Conservation (phyloP, 139 green algal species). For the Zygnema cylindricum region DNA sequence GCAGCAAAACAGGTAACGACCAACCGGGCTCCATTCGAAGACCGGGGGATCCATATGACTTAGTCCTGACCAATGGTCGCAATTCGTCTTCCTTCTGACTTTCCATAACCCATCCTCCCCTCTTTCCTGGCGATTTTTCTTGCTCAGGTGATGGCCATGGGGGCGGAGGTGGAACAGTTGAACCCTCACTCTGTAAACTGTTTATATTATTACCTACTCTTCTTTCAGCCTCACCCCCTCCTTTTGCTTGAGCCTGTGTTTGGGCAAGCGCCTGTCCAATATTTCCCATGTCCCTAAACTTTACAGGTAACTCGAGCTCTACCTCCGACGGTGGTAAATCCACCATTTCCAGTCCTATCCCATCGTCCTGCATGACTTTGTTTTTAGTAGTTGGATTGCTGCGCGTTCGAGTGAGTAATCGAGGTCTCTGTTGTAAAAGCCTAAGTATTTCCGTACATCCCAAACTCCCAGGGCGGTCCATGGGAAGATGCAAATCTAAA, state of each 20-base stretch:
- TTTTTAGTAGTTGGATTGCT: neutral
- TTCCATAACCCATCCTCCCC: neutral
- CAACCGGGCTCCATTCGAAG: neutral
- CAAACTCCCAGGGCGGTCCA: neutral
- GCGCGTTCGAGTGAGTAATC: neutral
- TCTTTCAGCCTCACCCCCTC: too few relatives aligned
- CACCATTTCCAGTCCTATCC: neutral
- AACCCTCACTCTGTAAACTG: too few relatives aligned
- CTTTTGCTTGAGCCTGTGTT: too few relatives aligned
- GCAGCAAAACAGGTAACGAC: neutral
- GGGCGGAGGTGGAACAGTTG: too few relatives aligned
- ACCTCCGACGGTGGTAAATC: neutral
- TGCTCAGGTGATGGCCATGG: neutral
- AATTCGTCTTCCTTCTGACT: neutral
- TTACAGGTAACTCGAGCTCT: neutral
- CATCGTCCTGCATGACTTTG: neutral
- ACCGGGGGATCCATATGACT: neutral
- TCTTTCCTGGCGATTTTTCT: neutral
- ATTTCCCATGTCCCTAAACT: neutral
- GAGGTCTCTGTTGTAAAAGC: neutral
- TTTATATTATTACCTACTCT: too few relatives aligned
- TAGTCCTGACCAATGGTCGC: neutral
- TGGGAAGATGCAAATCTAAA: conserved; percentile 20
- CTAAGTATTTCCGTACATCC: neutral
- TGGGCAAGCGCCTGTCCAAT: neutral